phyloP scores from a whole-genome alignment of 352 stramenopile genomes.

The Pelagophyceae sp. region DNA sequence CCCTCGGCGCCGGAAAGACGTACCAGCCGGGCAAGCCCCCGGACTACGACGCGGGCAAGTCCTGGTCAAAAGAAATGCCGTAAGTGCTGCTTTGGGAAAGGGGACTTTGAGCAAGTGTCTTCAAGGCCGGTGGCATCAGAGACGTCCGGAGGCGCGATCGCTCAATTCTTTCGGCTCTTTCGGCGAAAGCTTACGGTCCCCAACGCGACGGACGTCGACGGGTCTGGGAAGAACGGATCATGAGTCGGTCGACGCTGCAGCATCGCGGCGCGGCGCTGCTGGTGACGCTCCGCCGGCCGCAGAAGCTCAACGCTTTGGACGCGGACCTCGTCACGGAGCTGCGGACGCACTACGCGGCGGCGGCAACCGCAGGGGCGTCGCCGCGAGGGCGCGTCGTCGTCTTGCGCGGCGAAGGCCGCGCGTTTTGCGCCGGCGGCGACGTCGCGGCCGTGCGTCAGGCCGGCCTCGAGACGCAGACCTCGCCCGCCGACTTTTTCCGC shows the following conservation, averaged over 20 bases:
- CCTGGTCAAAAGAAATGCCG: too few relatives aligned
- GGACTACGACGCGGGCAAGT: constrained; percentile 15
- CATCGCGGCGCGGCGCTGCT: constrained; percentile 37
- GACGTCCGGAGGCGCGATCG: too few relatives aligned
- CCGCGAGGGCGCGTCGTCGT: constrained; percentile 24
- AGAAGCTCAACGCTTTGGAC: constrained; percentile 78
- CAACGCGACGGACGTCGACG: too few relatives aligned
- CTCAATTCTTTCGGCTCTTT: too few relatives aligned
- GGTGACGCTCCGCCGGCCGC: constrained; percentile 75
- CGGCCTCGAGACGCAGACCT: constrained; percentile 26
- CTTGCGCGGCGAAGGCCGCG: constrained; percentile 51
- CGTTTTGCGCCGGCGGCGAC: constrained; percentile 90
- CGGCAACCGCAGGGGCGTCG: constrained; percentile 26
- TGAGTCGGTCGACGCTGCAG: too few relatives aligned
- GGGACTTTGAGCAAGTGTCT: too few relatives aligned
- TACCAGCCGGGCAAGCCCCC: constrained; percentile 24
- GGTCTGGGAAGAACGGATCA: too few relatives aligned
- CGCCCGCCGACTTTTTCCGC: constrained; percentile 67
- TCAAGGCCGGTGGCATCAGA: too few relatives aligned
- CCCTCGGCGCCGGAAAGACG: constrained; percentile 24
- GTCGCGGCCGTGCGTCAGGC: constrained; percentile 69
- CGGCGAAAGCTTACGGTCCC: too few relatives aligned
- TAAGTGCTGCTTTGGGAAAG: too few relatives aligned
- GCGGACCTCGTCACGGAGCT: constrained; percentile 78
- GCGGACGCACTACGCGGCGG: constrained; percentile 31